These are phyloP conservation scores for Grosmannia penicillata DNA, from an alignment of 2,329 filamentous ascomycete genomes.

Conservation along the genomic window DNA sequence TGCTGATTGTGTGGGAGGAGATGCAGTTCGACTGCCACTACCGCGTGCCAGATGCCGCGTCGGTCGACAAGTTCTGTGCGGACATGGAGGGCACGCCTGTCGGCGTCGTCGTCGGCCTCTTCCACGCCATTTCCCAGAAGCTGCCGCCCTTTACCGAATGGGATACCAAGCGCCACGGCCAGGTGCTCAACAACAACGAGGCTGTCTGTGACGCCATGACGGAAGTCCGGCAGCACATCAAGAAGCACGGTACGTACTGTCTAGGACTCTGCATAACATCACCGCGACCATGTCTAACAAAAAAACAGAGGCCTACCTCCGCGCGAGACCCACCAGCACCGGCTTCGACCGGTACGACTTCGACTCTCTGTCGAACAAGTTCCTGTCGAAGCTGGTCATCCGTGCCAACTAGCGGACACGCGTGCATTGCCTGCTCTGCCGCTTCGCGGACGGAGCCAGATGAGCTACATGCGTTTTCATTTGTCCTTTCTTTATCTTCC, in stretches of 20 bases:
- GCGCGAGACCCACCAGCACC: slow-evolving; percentile 53
- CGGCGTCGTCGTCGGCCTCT: slow-evolving; percentile 88
- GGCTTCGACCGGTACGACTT: slow-evolving; percentile 88
- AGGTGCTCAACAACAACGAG: slow-evolving; percentile 77
- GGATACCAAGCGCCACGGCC: slow-evolving; percentile 83
- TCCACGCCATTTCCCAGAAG: slow-evolving; percentile 97
- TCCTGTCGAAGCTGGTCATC: slow-evolving; percentile 90
- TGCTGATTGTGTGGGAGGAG: slow-evolving; percentile 92
- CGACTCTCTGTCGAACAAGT: slow-evolving; percentile 92
- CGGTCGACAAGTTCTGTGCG: slow-evolving; percentile 85
- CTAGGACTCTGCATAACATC: too few relatives aligned
- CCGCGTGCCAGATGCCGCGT: slow-evolving; percentile 68
- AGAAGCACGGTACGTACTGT: slow-evolving; percentile 68
- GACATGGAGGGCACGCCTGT: slow-evolving; percentile 97
- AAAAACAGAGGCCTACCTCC: slow-evolving; percentile 65
- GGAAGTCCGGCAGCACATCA: slow-evolving; percentile 82
- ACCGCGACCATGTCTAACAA: background rate
- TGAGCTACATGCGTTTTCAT: background rate
- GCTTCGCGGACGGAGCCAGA: too few relatives aligned
- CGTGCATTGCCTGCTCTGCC: background rate
- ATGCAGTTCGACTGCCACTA: slow-evolving; percentile 99
- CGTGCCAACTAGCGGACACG: slow-evolving; percentile 60
- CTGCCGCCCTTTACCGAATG: slow-evolving; percentile 84
- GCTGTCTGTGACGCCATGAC: slow-evolving; percentile 94
- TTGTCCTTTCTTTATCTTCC: slow-evolving; percentile 1